A percentile compares a stretch with the other conserved stretches of the same genome.
Conservation (phyloP, 2,329 filamentous ascomycete genomes). For the Botrytis fabae region DNA sequence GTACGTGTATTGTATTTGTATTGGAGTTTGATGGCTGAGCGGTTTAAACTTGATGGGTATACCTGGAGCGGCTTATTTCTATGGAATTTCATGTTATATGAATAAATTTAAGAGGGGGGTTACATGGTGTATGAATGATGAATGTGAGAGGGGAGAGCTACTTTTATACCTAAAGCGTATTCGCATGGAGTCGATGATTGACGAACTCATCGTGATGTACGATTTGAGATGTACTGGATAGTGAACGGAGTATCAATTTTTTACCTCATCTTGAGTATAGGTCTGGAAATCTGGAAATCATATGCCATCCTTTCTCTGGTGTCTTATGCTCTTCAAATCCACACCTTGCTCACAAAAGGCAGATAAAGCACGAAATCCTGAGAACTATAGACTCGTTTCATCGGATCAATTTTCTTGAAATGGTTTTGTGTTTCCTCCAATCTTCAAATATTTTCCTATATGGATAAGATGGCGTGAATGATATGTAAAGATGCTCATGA, state of each 20-base stretch:
- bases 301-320: neutral
- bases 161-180: neutral
- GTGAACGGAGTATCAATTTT: neutral
- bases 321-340: neutral
- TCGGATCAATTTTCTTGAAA: neutral
- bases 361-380: no score
- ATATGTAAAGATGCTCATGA: neutral
- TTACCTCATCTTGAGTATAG: neutral
- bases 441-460: neutral
- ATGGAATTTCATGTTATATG: neutral
- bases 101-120: neutral
- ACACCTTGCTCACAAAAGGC: neutral
- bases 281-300: neutral
- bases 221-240: neutral
- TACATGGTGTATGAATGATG: slow-evolving; percentile 1
- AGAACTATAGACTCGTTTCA: no score
- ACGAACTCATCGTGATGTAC: neutral
- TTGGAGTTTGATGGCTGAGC: neutral
- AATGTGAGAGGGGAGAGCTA: neutral
- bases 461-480: neutral
- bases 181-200: neutral
- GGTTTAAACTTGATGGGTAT: neutral
- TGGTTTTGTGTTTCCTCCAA: neutral
- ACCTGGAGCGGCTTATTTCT: neutral
- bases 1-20: neutral